Evolutionary conservation across 1,139 yeast species (phyloP).

Genomic region (Pichia sp.): DNA sequence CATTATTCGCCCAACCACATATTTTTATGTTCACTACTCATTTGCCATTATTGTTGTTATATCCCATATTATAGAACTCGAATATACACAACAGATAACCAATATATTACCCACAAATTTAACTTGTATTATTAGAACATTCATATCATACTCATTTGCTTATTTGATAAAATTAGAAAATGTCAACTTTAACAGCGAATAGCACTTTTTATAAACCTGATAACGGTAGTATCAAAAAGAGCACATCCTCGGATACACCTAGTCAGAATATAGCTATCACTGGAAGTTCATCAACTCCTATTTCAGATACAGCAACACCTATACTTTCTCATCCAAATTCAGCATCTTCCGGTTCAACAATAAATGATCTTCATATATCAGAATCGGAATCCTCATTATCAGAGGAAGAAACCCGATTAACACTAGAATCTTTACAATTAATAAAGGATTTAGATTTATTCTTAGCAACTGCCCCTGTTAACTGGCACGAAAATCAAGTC

Average conservation of each 20-base stretch:
- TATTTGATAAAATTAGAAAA: neutral
- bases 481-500: constrained; percentile 89
- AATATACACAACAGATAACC: too few species aligned
- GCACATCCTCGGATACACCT: constrained; percentile 1
- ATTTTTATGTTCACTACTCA: too few species aligned
- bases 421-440: constrained; percentile 52
- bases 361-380: neutral
- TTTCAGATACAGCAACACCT: neutral
- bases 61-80: too few species aligned
- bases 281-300: constrained; percentile 2
- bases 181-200: constrained; percentile 12
- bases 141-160: neutral
- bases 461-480: constrained; percentile 90
- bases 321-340: neutral
- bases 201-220: neutral
- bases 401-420: constrained; percentile 6
- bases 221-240: constrained; percentile 8
- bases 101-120: too few species aligned
- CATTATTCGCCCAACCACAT: too few species aligned
- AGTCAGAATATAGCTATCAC: constrained; percentile 1
- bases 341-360: constrained; percentile 4
- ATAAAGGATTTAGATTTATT: constrained; percentile 82
- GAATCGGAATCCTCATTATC: constrained; percentile 2
- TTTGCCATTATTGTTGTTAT: too few species aligned
- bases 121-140: too few species aligned